Conservation (phyloP, 495 filamentous ascomycete genomes). For the Usnea hakonensis region DNA sequence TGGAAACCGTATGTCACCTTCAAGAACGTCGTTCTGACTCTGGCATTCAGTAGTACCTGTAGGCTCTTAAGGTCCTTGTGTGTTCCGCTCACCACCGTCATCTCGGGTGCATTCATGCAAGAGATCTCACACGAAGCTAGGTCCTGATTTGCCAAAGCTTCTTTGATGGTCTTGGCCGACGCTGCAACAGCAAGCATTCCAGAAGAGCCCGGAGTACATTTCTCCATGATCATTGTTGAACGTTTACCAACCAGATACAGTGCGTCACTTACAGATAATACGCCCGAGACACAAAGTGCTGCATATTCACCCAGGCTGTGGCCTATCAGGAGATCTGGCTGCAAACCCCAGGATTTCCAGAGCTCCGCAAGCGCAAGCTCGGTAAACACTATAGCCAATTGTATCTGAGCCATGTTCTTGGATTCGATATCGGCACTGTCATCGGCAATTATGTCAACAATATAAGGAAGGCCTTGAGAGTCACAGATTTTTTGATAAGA, state of each 20-base stretch:
- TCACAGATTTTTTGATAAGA: conserved; percentile 26
- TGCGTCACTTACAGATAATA: conserved; percentile 24
- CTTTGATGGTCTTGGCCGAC: background rate
- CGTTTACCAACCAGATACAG: conserved; percentile 58
- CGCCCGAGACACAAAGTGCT: conserved; percentile 28
- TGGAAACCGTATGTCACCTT: conserved; percentile 75
- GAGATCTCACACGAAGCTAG: conserved; percentile 26
- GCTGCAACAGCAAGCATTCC: conserved; percentile 29
- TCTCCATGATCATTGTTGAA: conserved; percentile 54
- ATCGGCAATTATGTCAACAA: conserved; percentile 27
- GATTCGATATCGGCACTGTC: conserved; percentile 17
- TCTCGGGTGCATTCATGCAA: conserved; percentile 32
- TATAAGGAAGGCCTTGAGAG: conserved; percentile 26
- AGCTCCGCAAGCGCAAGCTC: conserved; percentile 35
- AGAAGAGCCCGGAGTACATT: conserved; percentile 56
- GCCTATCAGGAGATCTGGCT: conserved; percentile 28
- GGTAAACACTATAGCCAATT: conserved; percentile 29
- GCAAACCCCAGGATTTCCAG: conserved; percentile 31
- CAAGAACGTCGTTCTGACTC: conserved; percentile 26
- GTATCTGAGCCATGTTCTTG: conserved; percentile 23
- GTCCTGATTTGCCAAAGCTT: background rate
- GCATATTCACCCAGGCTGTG: conserved; percentile 40
- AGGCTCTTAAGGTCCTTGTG: background rate
- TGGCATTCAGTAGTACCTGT: background rate
- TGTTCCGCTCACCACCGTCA: conserved; percentile 29